phyloP scores from a whole-genome alignment of 768 basidiomycete genomes.

The Termitomyces sp. region DNA sequence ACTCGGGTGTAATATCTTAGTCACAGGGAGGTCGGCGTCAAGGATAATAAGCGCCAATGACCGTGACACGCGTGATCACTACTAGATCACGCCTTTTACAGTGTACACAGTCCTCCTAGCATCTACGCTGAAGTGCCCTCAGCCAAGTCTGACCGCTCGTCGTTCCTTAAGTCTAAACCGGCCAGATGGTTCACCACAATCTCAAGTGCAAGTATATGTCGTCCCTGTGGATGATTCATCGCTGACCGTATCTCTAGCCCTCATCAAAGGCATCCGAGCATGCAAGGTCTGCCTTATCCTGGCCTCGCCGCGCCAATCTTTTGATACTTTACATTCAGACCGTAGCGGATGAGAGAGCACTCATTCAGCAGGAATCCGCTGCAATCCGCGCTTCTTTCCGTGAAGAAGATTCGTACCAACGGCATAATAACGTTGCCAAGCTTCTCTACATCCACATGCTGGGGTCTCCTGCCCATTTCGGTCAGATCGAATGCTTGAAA shows the following conservation, averaged over 20 bases:
- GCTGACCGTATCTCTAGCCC: conserved; percentile 47
- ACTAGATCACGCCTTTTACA: neutral
- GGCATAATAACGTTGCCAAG: conserved; percentile 97
- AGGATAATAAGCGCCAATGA: conserved; percentile 2
- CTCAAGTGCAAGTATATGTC: conserved; percentile 59
- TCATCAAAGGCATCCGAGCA: conserved; percentile 96
- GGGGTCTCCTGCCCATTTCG: conserved; percentile 97
- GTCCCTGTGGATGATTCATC: neutral
- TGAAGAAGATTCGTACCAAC: conserved; percentile 92
- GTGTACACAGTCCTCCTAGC: neutral
- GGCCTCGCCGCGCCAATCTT: conserved; percentile 10
- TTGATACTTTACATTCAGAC: conserved; percentile 50
- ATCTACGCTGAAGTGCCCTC: neutral
- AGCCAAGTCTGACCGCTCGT: neutral
- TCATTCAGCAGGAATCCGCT: conserved; percentile 96
- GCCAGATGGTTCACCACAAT: conserved; percentile 75
- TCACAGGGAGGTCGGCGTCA: too few relatives aligned
- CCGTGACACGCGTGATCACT: conserved; percentile 6
- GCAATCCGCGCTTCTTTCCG: conserved; percentile 96
- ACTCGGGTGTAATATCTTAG: neutral
- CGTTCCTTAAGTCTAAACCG: neutral
- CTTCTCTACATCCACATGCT: conserved; percentile 99
- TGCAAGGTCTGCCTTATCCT: conserved; percentile 68
- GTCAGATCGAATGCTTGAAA: conserved; percentile 96
- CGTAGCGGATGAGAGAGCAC: conserved; percentile 93